phyloP scores from a whole-genome alignment of 441 rosid genomes.

The Kokia cookei region DNA sequence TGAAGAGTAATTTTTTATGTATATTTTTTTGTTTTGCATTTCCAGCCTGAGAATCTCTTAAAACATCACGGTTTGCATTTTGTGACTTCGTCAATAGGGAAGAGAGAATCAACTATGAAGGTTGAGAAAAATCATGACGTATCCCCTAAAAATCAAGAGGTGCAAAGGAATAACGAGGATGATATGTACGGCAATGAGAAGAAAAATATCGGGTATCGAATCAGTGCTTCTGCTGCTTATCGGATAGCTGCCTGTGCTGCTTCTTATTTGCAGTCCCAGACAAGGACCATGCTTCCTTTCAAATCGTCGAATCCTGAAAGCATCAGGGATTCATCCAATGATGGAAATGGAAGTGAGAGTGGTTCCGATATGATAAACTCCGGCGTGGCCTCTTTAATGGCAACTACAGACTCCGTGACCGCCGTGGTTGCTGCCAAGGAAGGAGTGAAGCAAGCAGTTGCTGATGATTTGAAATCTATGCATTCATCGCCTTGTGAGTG shows the following conservation, averaged over 20 bases:
- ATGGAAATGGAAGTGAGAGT: slow-evolving; percentile 12
- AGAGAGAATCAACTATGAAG: slow-evolving; percentile 43
- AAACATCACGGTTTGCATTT: slow-evolving; percentile 52
- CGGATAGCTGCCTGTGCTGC: slow-evolving; percentile 88
- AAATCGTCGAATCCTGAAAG: slow-evolving; percentile 29
- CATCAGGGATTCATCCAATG: slow-evolving; percentile 15
- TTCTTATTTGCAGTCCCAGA: slow-evolving; percentile 73
- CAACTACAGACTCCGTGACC: slow-evolving; percentile 90
- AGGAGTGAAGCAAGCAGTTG: slow-evolving; percentile 96
- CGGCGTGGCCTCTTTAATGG: slow-evolving; percentile 64
- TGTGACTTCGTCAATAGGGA: slow-evolving; percentile 76
- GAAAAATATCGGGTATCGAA: slow-evolving; percentile 28
- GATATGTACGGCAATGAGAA: slow-evolving; percentile 28
- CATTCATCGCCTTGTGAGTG: slow-evolving; percentile 81
- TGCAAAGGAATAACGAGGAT: slow-evolving; percentile 15
- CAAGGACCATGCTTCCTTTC: slow-evolving; percentile 63
- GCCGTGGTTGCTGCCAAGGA: slow-evolving; percentile 94
- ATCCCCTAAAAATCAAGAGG: slow-evolving; percentile 35
- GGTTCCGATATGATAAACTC: slow-evolving; percentile 22
- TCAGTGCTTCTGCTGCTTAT: slow-evolving; percentile 70
- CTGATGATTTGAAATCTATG: slow-evolving; percentile 73
- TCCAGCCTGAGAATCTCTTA: slow-evolving; percentile 65
- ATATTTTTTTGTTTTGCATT: neutral
- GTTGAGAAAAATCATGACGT: slow-evolving; percentile 40
- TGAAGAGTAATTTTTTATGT: neutral